Percentiles rank a stretch among this genome's conserved stretches.
Conservation (phyloP, 2,329 filamentous ascomycete species). For the Byssothecium circinans region DNA sequence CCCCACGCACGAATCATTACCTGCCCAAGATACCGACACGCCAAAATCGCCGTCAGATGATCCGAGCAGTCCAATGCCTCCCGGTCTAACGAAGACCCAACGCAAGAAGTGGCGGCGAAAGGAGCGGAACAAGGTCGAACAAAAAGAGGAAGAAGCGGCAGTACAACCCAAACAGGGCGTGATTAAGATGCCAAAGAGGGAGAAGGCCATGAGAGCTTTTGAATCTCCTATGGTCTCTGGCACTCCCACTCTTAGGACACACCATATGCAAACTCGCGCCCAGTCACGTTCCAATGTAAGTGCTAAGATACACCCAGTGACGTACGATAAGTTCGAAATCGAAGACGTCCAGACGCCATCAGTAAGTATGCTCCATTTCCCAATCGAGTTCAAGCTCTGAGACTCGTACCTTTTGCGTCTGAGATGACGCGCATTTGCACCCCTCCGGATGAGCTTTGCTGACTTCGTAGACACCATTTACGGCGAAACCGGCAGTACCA, state of each 20-base stretch:
- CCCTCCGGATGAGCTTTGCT: too few species aligned
- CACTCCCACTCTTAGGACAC: neutral
- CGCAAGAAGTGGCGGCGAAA: neutral
- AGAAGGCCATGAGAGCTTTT: neutral
- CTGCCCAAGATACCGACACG: neutral
- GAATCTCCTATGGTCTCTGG: neutral
- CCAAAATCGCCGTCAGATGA: neutral
- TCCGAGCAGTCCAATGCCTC: neutral
- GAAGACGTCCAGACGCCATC: neutral
- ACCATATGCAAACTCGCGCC: neutral
- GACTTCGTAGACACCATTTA: neutral
- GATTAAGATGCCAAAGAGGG: slow-evolving; percentile 15
- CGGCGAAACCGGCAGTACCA: neutral
- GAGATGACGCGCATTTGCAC: too few species aligned
- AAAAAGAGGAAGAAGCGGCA: neutral
- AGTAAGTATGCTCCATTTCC: too few species aligned
- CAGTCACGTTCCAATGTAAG: slow-evolving; percentile 32
- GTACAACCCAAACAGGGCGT: slow-evolving; percentile 2
- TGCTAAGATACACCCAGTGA: slow-evolving; percentile 29
- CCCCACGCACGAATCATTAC: neutral
- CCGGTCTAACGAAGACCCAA: neutral
- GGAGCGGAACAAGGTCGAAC: neutral
- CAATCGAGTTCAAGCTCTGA: too few species aligned
- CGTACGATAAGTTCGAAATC: slow-evolving; percentile 9
- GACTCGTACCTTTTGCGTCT: too few species aligned